Evolutionary conservation across 805 yeast species (phyloP), one percentile per base, ranked within the genome.

Genomic region (Teunomyces panamensis): DNA sequence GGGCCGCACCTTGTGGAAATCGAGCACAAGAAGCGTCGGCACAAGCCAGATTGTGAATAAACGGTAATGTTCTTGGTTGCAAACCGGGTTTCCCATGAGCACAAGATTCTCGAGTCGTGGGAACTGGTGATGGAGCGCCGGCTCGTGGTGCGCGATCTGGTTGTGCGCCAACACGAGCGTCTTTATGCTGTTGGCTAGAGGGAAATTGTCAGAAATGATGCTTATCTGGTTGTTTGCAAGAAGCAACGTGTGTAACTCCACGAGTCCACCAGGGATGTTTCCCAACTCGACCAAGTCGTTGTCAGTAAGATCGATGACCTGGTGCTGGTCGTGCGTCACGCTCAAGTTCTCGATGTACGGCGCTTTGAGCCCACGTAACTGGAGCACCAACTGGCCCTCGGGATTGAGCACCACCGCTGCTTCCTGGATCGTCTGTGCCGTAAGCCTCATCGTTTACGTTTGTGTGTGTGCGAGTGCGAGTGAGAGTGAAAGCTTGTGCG

Each of bases 281-380:
- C 77, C 73, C 5, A 92, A 54, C 2, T 71, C 73, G 1, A 74
- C 64, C n/a, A 92, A 66, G 30, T 80, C 84, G 64, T 92, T 92
- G 58, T 85, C 84, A 0, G 92, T 80, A 29, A 92, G 60, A 62
- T 92, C 97, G 2, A 92, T 65, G 11, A 75, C 80, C 50, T 75
- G 84, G 60, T 66, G 67, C 37, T 55, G 56, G 48, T 65, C 64
- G 33, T 60, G 56, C 9, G 69, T 59, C 33, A 56, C 53, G 6
- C 65, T 66, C 24, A 73, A 58, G 47, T 68, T 71, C 47, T 73
- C 77, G 29, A 73, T 58, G 46, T 48, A 60, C 4, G 68, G 63
- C 5, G 71, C 59, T 29, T 64, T 64, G 20, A 61, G 57, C 50
- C 57, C 55, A 36, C 78, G 62, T 45, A 73, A 61, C 50, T 59